Conservation (phyloP, 208 protist genomes). For the Herpetomonas tarakana region DNA sequence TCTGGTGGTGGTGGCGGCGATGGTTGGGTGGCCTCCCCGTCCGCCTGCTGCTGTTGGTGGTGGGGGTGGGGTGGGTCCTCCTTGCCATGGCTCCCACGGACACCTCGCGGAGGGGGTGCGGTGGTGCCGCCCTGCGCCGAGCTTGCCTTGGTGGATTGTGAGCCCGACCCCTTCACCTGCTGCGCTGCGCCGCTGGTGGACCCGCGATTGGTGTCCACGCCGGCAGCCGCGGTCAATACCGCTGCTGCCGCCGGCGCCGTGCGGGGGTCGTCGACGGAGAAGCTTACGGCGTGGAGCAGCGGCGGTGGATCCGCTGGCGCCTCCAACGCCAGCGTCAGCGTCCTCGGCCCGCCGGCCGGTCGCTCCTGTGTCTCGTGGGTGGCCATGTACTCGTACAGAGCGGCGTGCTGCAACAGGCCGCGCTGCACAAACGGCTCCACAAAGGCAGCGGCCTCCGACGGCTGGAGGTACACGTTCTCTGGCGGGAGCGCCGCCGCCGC, state of each 20-base stretch:
- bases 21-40: not conserved
- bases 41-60: not conserved
- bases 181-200: not conserved
- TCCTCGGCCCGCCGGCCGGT: not conserved
- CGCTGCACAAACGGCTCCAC: constrained; percentile 40
- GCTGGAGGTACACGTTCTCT: constrained; percentile 67
- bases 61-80: no score
- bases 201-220: not conserved
- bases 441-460: constrained; percentile 39
- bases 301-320: not conserved
- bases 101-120: not conserved
- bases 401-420: constrained; percentile 54
- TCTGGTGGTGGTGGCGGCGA: not conserved
- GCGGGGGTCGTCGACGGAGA: constrained; percentile 46
- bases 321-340: not conserved
- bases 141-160: not conserved
- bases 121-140: not conserved
- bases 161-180: no score
- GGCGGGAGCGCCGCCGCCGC: constrained; percentile 41
- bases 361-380: constrained; percentile 8
- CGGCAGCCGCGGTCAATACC: not conserved
- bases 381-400: constrained; percentile 46
- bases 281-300: constrained; percentile 1
- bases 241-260: constrained; percentile 13
- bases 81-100: not conserved